These are phyloP conservation scores for Pseudozyma hubeiensis DNA, from an alignment of 1,284 basidiomycete genomes.

Conservation along the genomic window DNA sequence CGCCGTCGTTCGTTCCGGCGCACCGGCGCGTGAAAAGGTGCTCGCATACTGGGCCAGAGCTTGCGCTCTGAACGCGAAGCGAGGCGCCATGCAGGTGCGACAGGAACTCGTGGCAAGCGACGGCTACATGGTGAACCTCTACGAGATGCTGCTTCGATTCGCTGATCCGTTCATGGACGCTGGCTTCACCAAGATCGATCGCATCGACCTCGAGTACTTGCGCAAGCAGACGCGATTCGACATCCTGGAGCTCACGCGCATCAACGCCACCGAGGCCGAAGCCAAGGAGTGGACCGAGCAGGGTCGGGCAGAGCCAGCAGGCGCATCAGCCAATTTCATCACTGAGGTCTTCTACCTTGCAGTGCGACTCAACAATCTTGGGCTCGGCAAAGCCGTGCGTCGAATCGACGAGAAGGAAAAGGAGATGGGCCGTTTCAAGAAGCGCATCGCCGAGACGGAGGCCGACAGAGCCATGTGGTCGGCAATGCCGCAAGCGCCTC, in stretches of 20 bases:
- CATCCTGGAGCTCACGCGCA: conserved; percentile 59
- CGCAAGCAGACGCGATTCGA: conserved; percentile 61
- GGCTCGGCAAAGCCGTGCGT: conserved; percentile 73
- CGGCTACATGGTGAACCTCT: conserved; percentile 91
- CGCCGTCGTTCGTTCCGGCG: conserved; percentile 82
- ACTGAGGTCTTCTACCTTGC: conserved; percentile 90
- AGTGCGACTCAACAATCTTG: conserved; percentile 56
- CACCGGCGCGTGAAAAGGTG: conserved; percentile 83
- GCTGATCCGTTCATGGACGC: conserved; percentile 98
- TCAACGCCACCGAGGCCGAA: conserved; percentile 65
- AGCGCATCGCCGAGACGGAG: conserved; percentile 81
- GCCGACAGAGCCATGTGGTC: conserved; percentile 68
- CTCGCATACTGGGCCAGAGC: conserved; percentile 84
- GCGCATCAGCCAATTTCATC: conserved; percentile 79
- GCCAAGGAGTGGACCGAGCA: conserved; percentile 57
- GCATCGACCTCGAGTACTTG: conserved; percentile 83
- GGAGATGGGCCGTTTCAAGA: conserved; percentile 72
- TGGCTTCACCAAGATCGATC: conserved; percentile 84
- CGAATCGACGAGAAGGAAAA: conserved; percentile 81
- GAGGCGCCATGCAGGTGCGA: conserved; percentile 89
- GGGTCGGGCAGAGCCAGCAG: conserved; percentile 15
- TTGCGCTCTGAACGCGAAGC: conserved; percentile 81
- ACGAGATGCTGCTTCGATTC: conserved; percentile 83
- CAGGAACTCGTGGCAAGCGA: conserved; percentile 87
- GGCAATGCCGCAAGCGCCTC: conserved; percentile 52